Base-by-base conservation (phyloP, 495 filamentous ascomycete genomes). In the Talaromyces ruber region DNA sequence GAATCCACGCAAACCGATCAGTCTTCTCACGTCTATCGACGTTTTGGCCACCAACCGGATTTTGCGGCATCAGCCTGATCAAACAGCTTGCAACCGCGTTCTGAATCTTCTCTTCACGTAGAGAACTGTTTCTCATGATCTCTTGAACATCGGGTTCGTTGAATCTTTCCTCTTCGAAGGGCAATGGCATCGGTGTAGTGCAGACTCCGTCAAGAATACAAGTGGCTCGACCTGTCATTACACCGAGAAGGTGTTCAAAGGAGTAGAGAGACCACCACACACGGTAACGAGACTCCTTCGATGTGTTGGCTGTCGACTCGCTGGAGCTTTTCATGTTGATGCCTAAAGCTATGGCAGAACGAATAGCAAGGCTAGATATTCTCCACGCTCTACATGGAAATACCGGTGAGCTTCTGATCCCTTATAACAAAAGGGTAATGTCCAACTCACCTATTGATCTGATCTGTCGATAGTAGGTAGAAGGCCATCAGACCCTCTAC, bases 181-280 rank as follows among this genome's bases (percentile, higher is more conserved):
- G 82, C 14, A 82, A 60, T 2, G 86, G 86, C 64, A 87, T 69
- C n/a, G 86, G 83, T 3, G 80, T 78, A 51, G 83, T 84, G 66
- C 82, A 86, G 63, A 84, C 76, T 43, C 75, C 77, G 64, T 86
- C 81, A 26, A 77, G 74, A 29, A 88, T 84, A 57, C 79, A 82
- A 34, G 80, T 81, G 7, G 84, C 79, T n/a, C 86, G 79, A n/a
- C 86, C 86, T 8, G 84, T 88, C 76, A 88, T 86, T 28, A 82
- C 77, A 47, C 81, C 79, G 21, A 89, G 74, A 39, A 81, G 67
- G 53, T 85, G 80, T 62, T 89, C 86, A 57, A 88, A 76, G 1
- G 76, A 81, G 62, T 85, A 86, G 4, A 89, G 63, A 34, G 84
- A 82, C 82, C 84, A 88, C 86, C 86, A 89, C 18, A 88, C 77